These are phyloP conservation scores for Podospora bellae-mahoneyi DNA, from an alignment of 495 filamentous ascomycete genomes.

Conservation along the genomic window DNA sequence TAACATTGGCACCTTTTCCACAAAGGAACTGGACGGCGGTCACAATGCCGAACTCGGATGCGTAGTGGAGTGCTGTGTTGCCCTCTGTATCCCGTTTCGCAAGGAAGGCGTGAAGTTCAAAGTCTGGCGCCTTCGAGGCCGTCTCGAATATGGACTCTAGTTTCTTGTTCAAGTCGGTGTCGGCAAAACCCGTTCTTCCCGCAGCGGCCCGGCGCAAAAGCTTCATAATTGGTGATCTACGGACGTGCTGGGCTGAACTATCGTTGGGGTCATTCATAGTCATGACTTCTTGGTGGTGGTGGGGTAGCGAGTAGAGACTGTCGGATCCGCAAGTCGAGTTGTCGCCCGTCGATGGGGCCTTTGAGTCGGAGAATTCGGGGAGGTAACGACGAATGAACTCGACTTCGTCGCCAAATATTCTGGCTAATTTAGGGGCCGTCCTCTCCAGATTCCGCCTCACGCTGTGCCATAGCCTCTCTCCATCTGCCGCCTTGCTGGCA, in stretches of 20 bases:
- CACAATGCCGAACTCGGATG: slow-evolving; percentile 35
- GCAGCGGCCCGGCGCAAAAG: slow-evolving; percentile 28
- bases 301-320: slow-evolving; percentile 16
- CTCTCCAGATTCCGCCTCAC: slow-evolving; percentile 30
- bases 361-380: slow-evolving; percentile 32
- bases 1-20: slow-evolving; percentile 26
- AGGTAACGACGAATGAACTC: slow-evolving; percentile 37
- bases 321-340: slow-evolving; percentile 29
- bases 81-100: slow-evolving; percentile 35
- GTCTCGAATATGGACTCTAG: slow-evolving; percentile 24
- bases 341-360: slow-evolving; percentile 28
- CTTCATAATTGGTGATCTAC: slow-evolving; percentile 32
- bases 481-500: slow-evolving; percentile 28
- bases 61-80: slow-evolving; percentile 36
- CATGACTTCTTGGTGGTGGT: slow-evolving; percentile 4
- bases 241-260: slow-evolving; percentile 24
- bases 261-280: slow-evolving; percentile 18
- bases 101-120: slow-evolving; percentile 22
- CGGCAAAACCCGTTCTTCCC: slow-evolving; percentile 21
- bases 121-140: slow-evolving; percentile 22
- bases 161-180: slow-evolving; percentile 24
- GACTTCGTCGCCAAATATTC: slow-evolving; percentile 35
- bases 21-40: slow-evolving; percentile 31
- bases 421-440: slow-evolving; percentile 31
- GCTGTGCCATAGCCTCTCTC: slow-evolving; percentile 33